Base-by-base conservation (phyloP, 169 alveolate species). In the Plasmodium coatneyi region DNA sequence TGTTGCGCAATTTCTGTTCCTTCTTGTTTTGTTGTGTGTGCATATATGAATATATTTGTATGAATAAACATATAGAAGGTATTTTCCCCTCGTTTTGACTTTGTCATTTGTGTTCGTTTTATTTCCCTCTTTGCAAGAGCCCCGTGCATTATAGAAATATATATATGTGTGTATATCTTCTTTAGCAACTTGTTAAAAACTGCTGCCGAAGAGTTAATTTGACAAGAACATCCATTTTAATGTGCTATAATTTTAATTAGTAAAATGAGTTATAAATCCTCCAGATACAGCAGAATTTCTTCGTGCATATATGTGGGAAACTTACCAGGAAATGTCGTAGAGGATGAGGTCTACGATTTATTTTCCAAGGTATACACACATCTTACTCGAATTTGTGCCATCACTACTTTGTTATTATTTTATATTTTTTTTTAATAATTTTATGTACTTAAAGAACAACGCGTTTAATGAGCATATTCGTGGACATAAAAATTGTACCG, bases 221-320 rank as follows among this genome's bases (percentile, higher is more conserved):
- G 76, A 70, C 71, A 83, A 74, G 66, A 74, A 43, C 28, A 87
- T 46, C 25, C 34, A 87, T 79, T 87, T 76, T 87, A 87, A 60
- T 79, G 81, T 79, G 52, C 70, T 87, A 43, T 87, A 41, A 79
- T 79, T 79, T 80, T 19, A 87, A 78, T n/a, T 79, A 76, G 81
- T 72, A 92, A 76, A 80, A 94, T 94, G 96, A 92, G 93, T 32
- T 95, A 92, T 91, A 95, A 81, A 81, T 93, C 96, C 52, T 95
- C 96, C 36, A 82, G 94, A 74, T 95, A 83, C 46, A 95, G 72
- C 82, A 92, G 80, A 72, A 54, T 93, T 60, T 82, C 96, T 14
- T 84, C 96, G 22, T 95, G 96, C 36, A 92, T 95, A 80, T 95
- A 89, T 82, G 96, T 95, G 56, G 96, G 96, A 60, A 95, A 95